These are phyloP conservation scores for Blastomyces gilchristii DNA, from an alignment of 2,329 filamentous ascomycete species.

Conservation along the genomic window DNA sequence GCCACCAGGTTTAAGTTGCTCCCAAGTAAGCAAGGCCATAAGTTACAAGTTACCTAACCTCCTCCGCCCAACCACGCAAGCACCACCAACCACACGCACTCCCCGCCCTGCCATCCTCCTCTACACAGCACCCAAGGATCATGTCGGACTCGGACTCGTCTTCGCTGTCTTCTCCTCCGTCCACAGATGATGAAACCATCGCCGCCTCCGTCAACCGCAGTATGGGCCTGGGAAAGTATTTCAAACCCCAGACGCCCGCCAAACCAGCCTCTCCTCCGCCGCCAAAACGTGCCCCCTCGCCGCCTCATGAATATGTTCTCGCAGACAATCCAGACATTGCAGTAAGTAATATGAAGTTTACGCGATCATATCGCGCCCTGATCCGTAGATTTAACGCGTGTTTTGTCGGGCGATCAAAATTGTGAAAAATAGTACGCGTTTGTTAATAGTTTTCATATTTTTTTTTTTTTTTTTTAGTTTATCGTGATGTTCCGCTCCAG, in stretches of 20 bases:
- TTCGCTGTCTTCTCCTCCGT: conserved; percentile 49
- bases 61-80: not conserved
- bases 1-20: conserved; percentile 10
- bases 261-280: conserved; percentile 52
- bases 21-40: not conserved
- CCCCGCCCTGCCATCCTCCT: conserved; percentile 20
- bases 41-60: no score
- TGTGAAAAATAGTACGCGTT: conserved; percentile 17
- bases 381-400: conserved; percentile 20
- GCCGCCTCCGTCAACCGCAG: conserved; percentile 32
- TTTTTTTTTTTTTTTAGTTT: conserved; percentile 50
- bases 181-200: conserved; percentile 48
- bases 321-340: conserved; percentile 88
- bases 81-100: conserved; percentile 14
- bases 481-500: conserved; percentile 96
- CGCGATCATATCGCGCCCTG: conserved; percentile 5
- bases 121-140: conserved; percentile 25
- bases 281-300: conserved; percentile 74
- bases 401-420: conserved; percentile 21
- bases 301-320: conserved; percentile 78
- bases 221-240: conserved; percentile 39
- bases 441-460: conserved; percentile 25
- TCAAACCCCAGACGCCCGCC: conserved; percentile 41
- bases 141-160: conserved; percentile 48
- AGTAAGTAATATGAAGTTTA: conserved; percentile 48